A percentile compares a stretch with the other conserved stretches of the same genome.
These are phyloP conservation scores for Eutreptiella sp. DNA, from an alignment of 208 protist genomes.

Conservation along the genomic window DNA sequence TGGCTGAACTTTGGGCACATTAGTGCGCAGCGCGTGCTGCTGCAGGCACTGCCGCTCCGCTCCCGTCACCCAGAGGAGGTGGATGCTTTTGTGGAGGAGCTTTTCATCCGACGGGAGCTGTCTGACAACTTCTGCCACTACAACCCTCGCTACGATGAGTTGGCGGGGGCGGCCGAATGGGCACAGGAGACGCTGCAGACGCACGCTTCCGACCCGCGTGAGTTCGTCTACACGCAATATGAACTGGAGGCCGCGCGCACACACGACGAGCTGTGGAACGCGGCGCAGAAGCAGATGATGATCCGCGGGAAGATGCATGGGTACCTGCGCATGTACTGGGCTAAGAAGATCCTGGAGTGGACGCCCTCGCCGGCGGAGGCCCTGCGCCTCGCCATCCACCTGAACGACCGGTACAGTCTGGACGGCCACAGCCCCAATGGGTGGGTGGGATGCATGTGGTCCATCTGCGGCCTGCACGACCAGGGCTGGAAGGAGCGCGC, in stretches of 20 bases:
- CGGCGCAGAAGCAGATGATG: constrained; percentile 42
- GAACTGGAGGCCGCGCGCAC: constrained; percentile 32
- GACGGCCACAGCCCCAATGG: constrained; percentile 43
- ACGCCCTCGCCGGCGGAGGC: constrained; percentile 33
- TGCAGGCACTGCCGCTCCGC: too few relatives aligned
- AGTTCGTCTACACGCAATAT: constrained; percentile 25
- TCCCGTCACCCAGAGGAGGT: too few relatives aligned
- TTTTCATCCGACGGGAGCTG: constrained; percentile 43
- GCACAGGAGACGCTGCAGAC: constrained; percentile 30
- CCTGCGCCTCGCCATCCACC: constrained; percentile 27
- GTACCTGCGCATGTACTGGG: constrained; percentile 53
- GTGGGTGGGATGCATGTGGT: constrained; percentile 37
- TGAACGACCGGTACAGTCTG: constrained; percentile 45
- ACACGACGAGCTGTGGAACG: constrained; percentile 50
- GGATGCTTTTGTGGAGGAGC: constrained; percentile 42
- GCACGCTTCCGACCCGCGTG: constrained; percentile 29
- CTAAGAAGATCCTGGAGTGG: constrained; percentile 55
- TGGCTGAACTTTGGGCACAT: too few relatives aligned
- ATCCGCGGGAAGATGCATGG: constrained; percentile 47
- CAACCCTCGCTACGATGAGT: constrained; percentile 37
- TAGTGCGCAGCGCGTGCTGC: too few relatives aligned
- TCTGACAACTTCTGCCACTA: constrained; percentile 50
- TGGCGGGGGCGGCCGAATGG: constrained; percentile 36
- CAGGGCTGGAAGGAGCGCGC: constrained; percentile 39
- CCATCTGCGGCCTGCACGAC: constrained; percentile 41